These are phyloP conservation scores for Lasiodiplodia sp. DNA, from an alignment of 2,329 filamentous ascomycete species.

Conservation along the genomic window DNA sequence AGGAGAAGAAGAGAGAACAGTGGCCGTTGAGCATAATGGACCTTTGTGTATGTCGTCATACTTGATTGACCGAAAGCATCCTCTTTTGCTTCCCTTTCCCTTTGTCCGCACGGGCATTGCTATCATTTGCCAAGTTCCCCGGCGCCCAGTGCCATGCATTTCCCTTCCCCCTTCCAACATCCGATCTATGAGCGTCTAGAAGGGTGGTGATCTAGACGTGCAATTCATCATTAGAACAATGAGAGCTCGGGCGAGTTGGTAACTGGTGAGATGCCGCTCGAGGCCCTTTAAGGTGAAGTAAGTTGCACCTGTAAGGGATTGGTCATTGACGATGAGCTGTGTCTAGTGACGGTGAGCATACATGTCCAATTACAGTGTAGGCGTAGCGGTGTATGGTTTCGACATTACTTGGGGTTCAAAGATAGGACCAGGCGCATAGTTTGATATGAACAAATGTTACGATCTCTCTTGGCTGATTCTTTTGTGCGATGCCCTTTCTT, in stretches of 20 bases:
- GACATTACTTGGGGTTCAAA: neutral
- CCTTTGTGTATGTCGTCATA: constrained; percentile 1
- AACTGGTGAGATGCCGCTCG: neutral
- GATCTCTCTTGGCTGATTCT: neutral
- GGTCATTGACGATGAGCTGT: neutral
- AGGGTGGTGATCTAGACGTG: neutral
- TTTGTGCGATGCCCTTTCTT: neutral
- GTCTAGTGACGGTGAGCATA: neutral
- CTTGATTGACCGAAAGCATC: constrained; percentile 10
- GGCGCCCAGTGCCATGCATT: constrained; percentile 24
- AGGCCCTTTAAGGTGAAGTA: no score
- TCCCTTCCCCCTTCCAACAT: neutral
- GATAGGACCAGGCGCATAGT: neutral
- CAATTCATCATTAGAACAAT: neutral
- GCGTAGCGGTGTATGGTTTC: neutral
- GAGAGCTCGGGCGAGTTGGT: neutral
- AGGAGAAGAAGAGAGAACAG: neutral
- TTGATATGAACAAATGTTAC: neutral
- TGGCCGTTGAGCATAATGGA: neutral
- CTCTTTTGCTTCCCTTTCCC: neutral
- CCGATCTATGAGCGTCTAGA: neutral
- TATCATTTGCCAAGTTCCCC: constrained; percentile 3
- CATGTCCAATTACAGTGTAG: neutral
- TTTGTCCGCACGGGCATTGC: neutral
- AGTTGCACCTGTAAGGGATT: neutral